These are phyloP conservation scores for Suillus occidentalis DNA, from an alignment of 768 basidiomycete species.

Conservation along the genomic window DNA sequence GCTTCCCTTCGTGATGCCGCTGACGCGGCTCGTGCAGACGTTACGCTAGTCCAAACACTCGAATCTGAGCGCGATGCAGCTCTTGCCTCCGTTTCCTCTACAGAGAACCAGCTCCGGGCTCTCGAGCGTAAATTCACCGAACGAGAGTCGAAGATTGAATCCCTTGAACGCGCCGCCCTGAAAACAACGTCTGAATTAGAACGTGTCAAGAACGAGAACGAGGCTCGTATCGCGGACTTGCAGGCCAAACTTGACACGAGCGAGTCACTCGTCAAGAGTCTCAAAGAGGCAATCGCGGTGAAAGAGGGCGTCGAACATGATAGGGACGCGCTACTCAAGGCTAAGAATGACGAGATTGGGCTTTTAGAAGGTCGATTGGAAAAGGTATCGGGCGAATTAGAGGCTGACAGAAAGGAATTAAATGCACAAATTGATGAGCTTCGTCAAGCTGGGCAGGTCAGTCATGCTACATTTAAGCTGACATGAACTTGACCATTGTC, in stretches of 20 bases:
- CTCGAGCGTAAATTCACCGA: slow-evolving; percentile 45
- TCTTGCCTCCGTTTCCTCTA: slow-evolving; percentile 37
- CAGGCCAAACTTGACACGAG: slow-evolving; percentile 46
- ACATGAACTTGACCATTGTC: slow-evolving; percentile 9
- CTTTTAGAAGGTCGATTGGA: slow-evolving; percentile 50
- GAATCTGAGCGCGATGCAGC: slow-evolving; percentile 48
- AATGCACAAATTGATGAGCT: slow-evolving; percentile 79
- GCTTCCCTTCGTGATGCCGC: slow-evolving; percentile 48
- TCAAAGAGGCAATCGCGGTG: slow-evolving; percentile 53
- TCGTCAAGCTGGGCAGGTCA: slow-evolving; percentile 83
- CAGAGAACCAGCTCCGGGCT: slow-evolving; percentile 43
- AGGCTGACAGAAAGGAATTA: slow-evolving; percentile 66
- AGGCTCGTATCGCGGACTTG: slow-evolving; percentile 41
- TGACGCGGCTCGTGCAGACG: slow-evolving; percentile 21
- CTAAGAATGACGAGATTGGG: slow-evolving; percentile 62
- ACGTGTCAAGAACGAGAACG: slow-evolving; percentile 46
- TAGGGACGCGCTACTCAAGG: slow-evolving; percentile 47
- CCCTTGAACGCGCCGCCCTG: slow-evolving; percentile 45
- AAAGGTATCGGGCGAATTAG: slow-evolving; percentile 45
- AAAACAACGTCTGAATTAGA: slow-evolving; percentile 43
- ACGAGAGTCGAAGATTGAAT: slow-evolving; percentile 44
- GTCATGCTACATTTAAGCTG: slow-evolving; percentile 15
- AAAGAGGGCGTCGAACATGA: slow-evolving; percentile 53
- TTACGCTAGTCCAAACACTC: slow-evolving; percentile 27
- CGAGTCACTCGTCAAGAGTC: slow-evolving; percentile 42